These are phyloP conservation scores for Syzygium aqueum DNA, from an alignment of 345 rosid species.

Conservation along the genomic window DNA sequence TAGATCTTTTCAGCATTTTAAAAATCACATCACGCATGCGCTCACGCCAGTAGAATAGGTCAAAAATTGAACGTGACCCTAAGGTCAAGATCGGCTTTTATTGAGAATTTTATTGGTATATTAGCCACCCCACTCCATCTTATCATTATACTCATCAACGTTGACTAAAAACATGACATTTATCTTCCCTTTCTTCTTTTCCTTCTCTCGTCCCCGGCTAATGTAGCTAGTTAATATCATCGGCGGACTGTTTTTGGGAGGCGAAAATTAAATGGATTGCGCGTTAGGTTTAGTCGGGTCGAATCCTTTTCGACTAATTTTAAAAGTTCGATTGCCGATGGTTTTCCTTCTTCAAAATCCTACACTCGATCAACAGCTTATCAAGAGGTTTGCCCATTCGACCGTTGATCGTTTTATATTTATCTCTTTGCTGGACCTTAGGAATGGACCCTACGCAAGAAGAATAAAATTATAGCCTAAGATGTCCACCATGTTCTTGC, in stretches of 20 bases:
- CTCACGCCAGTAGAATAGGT: not conserved
- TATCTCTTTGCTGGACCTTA: not conserved
- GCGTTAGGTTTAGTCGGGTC: not conserved
- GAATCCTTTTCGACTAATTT: not conserved
- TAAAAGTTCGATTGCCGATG: not conserved
- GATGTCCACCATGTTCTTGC: not conserved
- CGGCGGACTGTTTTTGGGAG: not conserved
- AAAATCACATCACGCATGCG: not conserved
- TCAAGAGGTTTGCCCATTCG: not conserved
- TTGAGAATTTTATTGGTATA: too few species aligned
- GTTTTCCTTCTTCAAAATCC: not conserved
- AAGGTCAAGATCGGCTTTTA: not conserved
- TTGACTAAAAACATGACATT: not conserved
- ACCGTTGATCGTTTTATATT: not conserved
- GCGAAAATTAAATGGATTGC: not conserved
- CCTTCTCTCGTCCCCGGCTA: not conserved
- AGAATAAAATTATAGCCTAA: not conserved
- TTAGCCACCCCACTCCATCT: not conserved
- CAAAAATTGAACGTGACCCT: not conserved
- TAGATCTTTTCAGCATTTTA: not conserved
- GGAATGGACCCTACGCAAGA: not conserved
- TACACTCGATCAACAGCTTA: not conserved
- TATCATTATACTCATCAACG: not conserved
- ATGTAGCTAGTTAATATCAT: not conserved
- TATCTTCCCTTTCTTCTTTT: not conserved